Conservation (phyloP, 345 rosid species). For the Eucalyptus tenuipes region DNA sequence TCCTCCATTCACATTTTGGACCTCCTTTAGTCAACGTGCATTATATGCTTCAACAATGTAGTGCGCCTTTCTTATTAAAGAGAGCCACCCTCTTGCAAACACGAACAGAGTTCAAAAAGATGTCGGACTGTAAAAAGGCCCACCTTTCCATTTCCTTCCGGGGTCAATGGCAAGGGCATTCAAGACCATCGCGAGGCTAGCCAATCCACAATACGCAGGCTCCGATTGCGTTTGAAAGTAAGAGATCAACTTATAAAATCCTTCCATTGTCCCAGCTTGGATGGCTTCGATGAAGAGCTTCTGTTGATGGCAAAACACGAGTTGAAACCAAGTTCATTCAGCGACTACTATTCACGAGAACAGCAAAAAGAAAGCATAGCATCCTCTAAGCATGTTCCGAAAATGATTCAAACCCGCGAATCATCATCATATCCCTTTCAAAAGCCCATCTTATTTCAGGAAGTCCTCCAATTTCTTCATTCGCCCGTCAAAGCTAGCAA, state of each 20-base stretch:
- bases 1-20: neutral
- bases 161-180: constrained; percentile 93
- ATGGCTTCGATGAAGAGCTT: constrained; percentile 70
- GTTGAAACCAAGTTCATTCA: neutral
- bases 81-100: neutral
- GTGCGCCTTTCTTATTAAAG: neutral
- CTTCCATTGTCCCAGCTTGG: constrained; percentile 87
- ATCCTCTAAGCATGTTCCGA: neutral
- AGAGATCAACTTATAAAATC: constrained; percentile 72
- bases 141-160: constrained; percentile 76
- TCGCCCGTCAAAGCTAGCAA: neutral
- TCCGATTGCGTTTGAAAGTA: constrained; percentile 89
- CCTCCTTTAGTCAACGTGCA: neutral
- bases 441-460: neutral
- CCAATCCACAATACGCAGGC: constrained; percentile 86
- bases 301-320: constrained; percentile 14
- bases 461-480: neutral
- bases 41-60: neutral
- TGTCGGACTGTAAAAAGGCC: neutral
- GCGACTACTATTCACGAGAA: neutral
- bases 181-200: constrained; percentile 81
- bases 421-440: neutral
- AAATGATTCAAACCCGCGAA: neutral
- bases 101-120: neutral
- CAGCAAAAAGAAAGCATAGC: neutral